These are phyloP conservation scores for Arachis stenosperma DNA, from an alignment of 306 rosid species.

Conservation along the genomic window DNA sequence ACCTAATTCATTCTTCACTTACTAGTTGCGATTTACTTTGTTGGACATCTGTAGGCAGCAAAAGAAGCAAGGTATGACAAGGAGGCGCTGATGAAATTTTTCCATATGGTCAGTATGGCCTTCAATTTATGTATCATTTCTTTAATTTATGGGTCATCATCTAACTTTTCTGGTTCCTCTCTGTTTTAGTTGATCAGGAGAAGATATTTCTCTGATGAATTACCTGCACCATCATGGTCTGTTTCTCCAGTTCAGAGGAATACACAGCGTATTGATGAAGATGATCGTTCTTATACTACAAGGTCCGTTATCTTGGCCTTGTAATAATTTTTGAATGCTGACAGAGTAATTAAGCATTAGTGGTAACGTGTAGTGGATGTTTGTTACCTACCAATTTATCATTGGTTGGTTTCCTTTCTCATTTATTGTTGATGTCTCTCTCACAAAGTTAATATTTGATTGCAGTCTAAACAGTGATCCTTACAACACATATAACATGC, in stretches of 20 bases:
- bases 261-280: conserved; percentile 65
- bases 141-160: conserved; percentile 26
- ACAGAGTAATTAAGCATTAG: conserved; percentile 3
- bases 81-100: conserved; percentile 89
- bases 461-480: conserved; percentile 63
- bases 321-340: neutral
- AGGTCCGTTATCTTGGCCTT: conserved; percentile 51
- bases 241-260: conserved; percentile 61
- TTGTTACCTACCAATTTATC: neutral
- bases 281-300: conserved; percentile 60
- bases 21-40: conserved; percentile 31
- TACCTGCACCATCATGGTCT: conserved; percentile 75
- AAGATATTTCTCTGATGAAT: conserved; percentile 87
- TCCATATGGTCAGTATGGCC: conserved; percentile 70
- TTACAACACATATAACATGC: conserved; percentile 75
- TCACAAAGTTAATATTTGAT: conserved; percentile 32
- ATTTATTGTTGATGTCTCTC: conserved; percentile 23
- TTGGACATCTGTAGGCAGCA: conserved; percentile 74
- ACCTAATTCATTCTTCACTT: conserved; percentile 14
- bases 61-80: conserved; percentile 95
- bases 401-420: neutral
- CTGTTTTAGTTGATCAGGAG: conserved; percentile 83
- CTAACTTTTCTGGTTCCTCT: conserved; percentile 40
- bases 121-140: conserved; percentile 11
- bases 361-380: neutral